phyloP scores from a whole-genome alignment of 2,329 filamentous ascomycete species.

The Dactylellina parvicollis region DNA sequence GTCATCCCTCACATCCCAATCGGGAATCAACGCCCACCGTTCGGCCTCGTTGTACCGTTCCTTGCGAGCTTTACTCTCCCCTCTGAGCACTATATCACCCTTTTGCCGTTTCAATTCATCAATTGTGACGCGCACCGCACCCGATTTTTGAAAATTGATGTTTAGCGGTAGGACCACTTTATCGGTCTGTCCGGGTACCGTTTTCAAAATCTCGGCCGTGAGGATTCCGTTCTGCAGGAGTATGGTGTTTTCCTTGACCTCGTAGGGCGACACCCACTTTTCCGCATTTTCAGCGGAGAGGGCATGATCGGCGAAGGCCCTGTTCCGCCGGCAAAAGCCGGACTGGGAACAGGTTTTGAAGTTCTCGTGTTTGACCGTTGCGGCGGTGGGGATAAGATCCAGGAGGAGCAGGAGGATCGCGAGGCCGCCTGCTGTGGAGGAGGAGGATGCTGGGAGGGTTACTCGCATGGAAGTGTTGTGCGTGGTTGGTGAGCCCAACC shows the following conservation, averaged over 20 bases:
- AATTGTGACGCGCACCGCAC: conserved; percentile 83
- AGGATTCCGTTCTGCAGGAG: conserved; percentile 82
- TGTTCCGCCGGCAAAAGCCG: conserved; percentile 96
- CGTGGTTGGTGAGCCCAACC: conserved; percentile 50
- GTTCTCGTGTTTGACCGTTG: conserved; percentile 89
- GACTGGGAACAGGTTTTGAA: conserved; percentile 97
- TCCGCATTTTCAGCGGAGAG: conserved; percentile 67
- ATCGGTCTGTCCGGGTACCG: conserved; percentile 70
- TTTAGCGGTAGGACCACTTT: conserved; percentile 82
- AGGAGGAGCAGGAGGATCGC: conserved; percentile 54
- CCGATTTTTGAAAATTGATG: conserved; percentile 88
- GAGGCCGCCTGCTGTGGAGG: conserved; percentile 39
- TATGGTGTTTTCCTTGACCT: conserved; percentile 75
- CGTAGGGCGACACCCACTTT: conserved; percentile 82
- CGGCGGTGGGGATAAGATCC: conserved; percentile 64
- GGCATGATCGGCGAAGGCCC: conserved; percentile 84
- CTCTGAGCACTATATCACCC: conserved; percentile 85
- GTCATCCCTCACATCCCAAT: conserved; percentile 74
- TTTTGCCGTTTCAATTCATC: conserved; percentile 92
- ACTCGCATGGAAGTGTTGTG: conserved; percentile 20
- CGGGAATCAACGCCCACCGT: conserved; percentile 86
- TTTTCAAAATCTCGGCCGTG: conserved; percentile 83
- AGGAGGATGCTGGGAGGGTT: conserved; percentile 15
- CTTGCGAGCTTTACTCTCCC: conserved; percentile 84
- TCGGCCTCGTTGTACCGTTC: conserved; percentile 93